phyloP scores from a whole-genome alignment of 2,329 filamentous ascomycete species.

The Zymoseptoria pseudotritici region DNA sequence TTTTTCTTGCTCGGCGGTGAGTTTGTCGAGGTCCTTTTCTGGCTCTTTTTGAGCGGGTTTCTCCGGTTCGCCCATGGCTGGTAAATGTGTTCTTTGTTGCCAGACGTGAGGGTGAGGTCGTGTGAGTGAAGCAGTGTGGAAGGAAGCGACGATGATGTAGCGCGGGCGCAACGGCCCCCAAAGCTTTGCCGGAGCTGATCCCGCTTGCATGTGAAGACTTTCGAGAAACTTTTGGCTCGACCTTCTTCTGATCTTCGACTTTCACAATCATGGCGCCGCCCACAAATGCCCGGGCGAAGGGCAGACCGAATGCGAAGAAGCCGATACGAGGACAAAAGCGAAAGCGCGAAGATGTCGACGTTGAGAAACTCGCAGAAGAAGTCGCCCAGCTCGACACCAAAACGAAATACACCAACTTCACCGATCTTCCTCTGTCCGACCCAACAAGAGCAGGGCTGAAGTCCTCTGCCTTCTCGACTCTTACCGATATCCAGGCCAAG shows the following conservation, averaged over 20 bases:
- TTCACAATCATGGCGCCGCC: constrained; percentile 15
- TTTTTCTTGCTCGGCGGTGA: constrained; percentile 25
- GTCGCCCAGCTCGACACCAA: constrained; percentile 50
- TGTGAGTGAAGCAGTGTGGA: not conserved
- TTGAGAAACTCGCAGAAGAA: constrained; percentile 27
- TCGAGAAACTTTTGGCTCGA: not conserved
- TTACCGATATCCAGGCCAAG: constrained; percentile 86
- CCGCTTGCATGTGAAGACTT: constrained; percentile 5
- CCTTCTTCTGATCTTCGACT: not conserved
- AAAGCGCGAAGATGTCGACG: constrained; percentile 19
- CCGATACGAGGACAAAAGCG: constrained; percentile 35
- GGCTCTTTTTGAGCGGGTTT: constrained; percentile 10
- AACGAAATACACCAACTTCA: constrained; percentile 59
- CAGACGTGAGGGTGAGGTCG: not conserved
- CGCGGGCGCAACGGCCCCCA: not conserved
- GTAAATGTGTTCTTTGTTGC: not conserved
- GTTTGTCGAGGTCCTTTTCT: constrained; percentile 23
- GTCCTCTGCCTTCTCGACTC: constrained; percentile 75
- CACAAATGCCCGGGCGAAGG: constrained; percentile 38
- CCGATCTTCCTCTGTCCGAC: constrained; percentile 76
- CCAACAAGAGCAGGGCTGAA: constrained; percentile 73
- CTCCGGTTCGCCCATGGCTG: not conserved
- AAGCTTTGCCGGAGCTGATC: constrained; percentile 6
- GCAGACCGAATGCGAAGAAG: constrained; percentile 50
- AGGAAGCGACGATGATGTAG: not conserved